Evolutionary conservation across 2,329 filamentous ascomycete genomes (phyloP).

Genomic region (Diaporthe citrichinensis): DNA sequence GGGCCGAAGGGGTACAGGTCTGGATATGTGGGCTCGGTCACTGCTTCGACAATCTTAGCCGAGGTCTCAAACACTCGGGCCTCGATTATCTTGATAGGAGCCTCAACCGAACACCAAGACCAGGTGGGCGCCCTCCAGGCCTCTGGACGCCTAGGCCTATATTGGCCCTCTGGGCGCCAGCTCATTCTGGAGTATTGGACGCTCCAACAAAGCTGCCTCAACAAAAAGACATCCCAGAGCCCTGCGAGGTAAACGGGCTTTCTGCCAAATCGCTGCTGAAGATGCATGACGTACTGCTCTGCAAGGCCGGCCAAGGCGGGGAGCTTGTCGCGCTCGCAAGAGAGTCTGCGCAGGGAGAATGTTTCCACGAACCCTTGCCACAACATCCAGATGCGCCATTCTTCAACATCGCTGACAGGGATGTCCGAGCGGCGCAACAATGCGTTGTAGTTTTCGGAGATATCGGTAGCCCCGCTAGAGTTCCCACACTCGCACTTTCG

Average conservation of each 20-base stretch:
- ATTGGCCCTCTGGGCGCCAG: constrained; percentile 13
- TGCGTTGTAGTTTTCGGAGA: constrained; percentile 17
- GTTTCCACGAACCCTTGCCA: constrained; percentile 18
- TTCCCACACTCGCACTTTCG: constrained; percentile 21
- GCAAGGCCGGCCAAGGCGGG: constrained; percentile 37
- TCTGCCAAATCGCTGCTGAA: neutral
- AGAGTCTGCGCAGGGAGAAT: constrained; percentile 22
- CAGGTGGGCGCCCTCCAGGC: constrained; percentile 28
- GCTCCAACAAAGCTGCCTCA: constrained; percentile 17
- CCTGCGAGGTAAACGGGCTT: constrained; percentile 24
- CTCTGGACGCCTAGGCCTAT: constrained; percentile 18
- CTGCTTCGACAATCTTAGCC: constrained; percentile 1
- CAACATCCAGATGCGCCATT: constrained; percentile 19
- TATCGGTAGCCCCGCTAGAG: neutral
- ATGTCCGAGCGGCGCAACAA: constrained; percentile 21
- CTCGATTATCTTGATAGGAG: constrained; percentile 11
- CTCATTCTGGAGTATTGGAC: neutral
- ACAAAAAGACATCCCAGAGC: constrained; percentile 21
- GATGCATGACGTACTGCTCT: constrained; percentile 27
- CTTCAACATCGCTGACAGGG: neutral
- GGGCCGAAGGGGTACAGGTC: constrained; percentile 1
- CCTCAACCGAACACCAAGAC: constrained; percentile 18
- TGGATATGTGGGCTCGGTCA: neutral
- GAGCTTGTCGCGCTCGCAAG: constrained; percentile 36
- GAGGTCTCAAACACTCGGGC: neutral